Evolutionary conservation across 2,329 filamentous ascomycete species (phyloP), one percentile per base, ranked within the genome.

Genomic region (Cercospora beticola): DNA sequence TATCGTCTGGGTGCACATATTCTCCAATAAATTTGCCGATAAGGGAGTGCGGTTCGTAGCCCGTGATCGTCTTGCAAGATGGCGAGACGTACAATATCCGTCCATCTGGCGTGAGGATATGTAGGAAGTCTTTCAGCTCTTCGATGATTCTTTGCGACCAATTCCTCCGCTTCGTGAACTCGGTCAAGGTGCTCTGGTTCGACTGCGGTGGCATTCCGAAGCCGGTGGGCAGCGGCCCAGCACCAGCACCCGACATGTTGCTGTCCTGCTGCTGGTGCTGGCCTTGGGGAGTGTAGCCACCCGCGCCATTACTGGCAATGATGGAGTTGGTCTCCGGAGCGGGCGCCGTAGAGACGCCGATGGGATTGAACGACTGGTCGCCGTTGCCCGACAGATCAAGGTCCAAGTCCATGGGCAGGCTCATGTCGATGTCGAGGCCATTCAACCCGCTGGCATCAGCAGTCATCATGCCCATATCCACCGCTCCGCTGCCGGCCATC

Each of bases 111-210:
- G 93, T 93, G 62, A 98, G 86, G 68, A 98, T 93, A 77, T 97
- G 90, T 65, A 97, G 82, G 74, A 97, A 88, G 79, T 97, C 94
- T 77, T 90, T 92, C 74, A 98, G 84, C 83, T 97, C 94, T 79
- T 96, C 92, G 26, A 97, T 87, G 12, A 97, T 90, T 72, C 92
- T 90, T 78, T 94, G 92, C 16, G 92, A 91, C 94, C 94, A 97
- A 78, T 95, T 89, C 70, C 86, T 82, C 67, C 88, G 82, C 78
- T 89, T 89, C 16, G 86, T 90, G 74, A 89, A 89, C 76, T 90
- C 86, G 72, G 87, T 89, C 73, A 89, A 78, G 7, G 86, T 89
- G 79, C 86, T 89, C 49, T 78, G 81, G 64, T 79, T 81, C 62
- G 78, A 74, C 70, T 75, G 82, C 36, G 81, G 79, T 16, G 81